Base-by-base conservation (phyloP, 139 green algal species). In the Chloropicon primus region DNA sequence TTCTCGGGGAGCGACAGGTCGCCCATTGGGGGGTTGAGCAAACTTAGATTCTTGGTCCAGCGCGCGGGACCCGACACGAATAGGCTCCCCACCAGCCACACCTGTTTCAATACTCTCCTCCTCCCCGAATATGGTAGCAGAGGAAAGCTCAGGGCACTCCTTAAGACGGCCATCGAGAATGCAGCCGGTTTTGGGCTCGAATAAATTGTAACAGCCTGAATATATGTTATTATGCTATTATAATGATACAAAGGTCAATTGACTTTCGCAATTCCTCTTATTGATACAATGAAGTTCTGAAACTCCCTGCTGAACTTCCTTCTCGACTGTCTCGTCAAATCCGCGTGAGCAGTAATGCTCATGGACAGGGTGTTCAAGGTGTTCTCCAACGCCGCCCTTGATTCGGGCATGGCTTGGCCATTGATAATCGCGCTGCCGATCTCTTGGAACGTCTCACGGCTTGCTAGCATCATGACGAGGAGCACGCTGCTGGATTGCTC, bases 31-130 rank as follows among this genome's bases (percentile, higher is more conserved):
- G 93, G 93, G 24, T 86, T 97, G 74, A 90, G 88, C 83, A 92
- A 90, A 74, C 84, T 97, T 72, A 86, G 90, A 71, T 90, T 87
- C 79, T 75, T 96, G 72, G 91, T 96, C 72, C 85, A 89, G 77
- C 71, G 77, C 72, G 75, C 80, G 27, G 75, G 83, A 17, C 90
- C 94, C 84, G 92, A 96, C 86, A 88, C 82, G 28, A 87, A 83
- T 73, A 91, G 92, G 62, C 86, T 96, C 80, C 93, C 93, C 24
- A 94, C 91, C 1, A 89, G 91, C 0, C 92, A 97, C 85, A 97
- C 91, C 22, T 97, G 91, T 83, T 96, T 96, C 91, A 97, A 97
- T 88, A 96, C 90, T 2, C 85, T 97, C 75, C 88, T 97, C 79
- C 87, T 97, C 83, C 93, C 93, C 0, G 88, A 91, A 72, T 97